phyloP scores from a whole-genome alignment of 140 eudicot species.

The Senecio squalidus region DNA sequence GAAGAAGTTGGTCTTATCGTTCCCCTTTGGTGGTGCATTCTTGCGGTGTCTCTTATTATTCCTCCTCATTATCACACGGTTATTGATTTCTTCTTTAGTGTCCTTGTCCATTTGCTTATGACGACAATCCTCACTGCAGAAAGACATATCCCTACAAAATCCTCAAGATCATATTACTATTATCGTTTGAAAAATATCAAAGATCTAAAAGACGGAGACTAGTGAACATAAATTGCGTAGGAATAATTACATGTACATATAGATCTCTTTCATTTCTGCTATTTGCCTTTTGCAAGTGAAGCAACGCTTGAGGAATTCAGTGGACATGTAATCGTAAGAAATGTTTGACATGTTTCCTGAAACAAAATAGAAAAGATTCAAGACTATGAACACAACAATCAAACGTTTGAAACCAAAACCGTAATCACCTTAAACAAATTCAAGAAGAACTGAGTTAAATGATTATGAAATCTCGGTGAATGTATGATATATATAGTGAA shows the following conservation, averaged over 20 bases:
- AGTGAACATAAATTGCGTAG: background rate
- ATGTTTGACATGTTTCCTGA: background rate
- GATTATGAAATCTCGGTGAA: no score
- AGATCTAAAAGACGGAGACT: background rate
- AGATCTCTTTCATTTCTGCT: background rate
- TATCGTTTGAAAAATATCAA: background rate
- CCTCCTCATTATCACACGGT: background rate
- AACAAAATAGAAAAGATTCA: no score
- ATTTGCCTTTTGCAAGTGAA: conserved; percentile 6
- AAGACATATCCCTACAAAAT: background rate
- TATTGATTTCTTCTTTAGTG: background rate
- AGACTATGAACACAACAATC: no score
- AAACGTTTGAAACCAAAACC: no score
- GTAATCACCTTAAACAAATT: no score
- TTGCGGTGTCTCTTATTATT: background rate
- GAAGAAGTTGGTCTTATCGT: background rate
- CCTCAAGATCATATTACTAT: background rate
- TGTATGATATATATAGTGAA: no score
- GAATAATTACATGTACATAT: conserved; percentile 7
- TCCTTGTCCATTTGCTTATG: conserved; percentile 4
- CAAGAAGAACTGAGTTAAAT: no score
- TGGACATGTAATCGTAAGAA: background rate
- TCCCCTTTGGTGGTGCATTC: background rate
- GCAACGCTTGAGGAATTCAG: conserved; percentile 1
- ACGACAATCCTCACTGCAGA: background rate